Evolutionary conservation across 208 protist genomes (phyloP), one percentile per base, ranked within the genome.

Genomic region (Trypanosoma caninum): DNA sequence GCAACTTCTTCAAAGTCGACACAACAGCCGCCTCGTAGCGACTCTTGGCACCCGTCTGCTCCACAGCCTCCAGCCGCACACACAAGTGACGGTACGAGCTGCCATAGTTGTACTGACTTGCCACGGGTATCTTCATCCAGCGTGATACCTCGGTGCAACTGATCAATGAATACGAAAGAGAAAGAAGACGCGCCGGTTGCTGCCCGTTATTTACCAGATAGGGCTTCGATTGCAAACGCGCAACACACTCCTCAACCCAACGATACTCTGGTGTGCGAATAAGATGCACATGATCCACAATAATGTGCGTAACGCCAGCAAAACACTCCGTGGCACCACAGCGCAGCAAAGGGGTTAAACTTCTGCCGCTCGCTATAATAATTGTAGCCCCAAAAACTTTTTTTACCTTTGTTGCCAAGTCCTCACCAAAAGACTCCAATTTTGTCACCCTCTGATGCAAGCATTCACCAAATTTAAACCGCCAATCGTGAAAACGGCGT

Each of bases 91-190:
- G 76, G 74, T 87, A 89, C 27, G 76, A 82, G 48, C 52, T 74
- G 35, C 89, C 85, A 62, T 82, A 91, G 66, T 95, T 95, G 64
- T 80, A 90, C 65, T 91, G 88, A 22, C 69, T 47, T 4, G 65
- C 56, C 22, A 41, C 33, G 11, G 77, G 71, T 22, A 95, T 77
- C 44, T 72, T 70, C 71, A 95, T 75, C 89, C 89, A 95, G 22
- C 80, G 83, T n/a, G 82, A 78, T n/a, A 95, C 51, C 70, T 95
- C 89, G 13, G 59, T 70, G 18, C 61, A 73, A 65, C 84, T 92
- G 47, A 93, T 90, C n/a, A 93, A 75, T 9, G 89, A 82, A 56
- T 92, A 93, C 0, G 85, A 85, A n/a, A 95, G 79, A 6, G 82
- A 85, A 18, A 95, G 75, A 40, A 95, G 58, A 34, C 89, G 85